Conservation (phyloP, 192 early-diverging fungal species). For the Podila clonocystis region DNA sequence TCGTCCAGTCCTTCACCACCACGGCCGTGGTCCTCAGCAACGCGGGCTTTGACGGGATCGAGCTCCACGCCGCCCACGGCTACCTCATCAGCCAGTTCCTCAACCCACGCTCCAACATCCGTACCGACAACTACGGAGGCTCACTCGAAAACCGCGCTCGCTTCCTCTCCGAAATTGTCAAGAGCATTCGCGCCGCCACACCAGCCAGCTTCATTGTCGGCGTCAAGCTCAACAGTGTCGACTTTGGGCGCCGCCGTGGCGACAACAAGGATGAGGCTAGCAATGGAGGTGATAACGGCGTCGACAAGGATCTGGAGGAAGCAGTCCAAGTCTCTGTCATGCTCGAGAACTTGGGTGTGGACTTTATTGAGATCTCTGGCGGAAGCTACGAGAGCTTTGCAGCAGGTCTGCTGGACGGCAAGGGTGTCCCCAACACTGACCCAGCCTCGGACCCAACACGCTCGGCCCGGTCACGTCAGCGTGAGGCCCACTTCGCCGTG, state of each 20-base stretch:
- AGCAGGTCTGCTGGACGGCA: constrained; percentile 18
- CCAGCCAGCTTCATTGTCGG: constrained; percentile 13
- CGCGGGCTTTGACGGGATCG: constrained; percentile 89
- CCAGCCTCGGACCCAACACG: neutral
- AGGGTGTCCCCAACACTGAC: neutral
- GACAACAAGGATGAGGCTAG: constrained; percentile 54
- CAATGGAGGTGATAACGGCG: constrained; percentile 57
- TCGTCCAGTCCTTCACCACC: constrained; percentile 68
- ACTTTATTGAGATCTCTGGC: constrained; percentile 85
- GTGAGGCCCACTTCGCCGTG: constrained; percentile 33
- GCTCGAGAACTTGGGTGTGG: constrained; percentile 76
- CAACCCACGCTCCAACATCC: constrained; percentile 78
- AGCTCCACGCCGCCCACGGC: constrained; percentile 92
- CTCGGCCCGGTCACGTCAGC: neutral
- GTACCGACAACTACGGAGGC: constrained; percentile 93
- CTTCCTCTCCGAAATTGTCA: constrained; percentile 51
- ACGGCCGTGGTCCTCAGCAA: constrained; percentile 73
- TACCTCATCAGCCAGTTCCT: constrained; percentile 86
- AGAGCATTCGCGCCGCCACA: constrained; percentile 9
- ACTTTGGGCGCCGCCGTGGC: constrained; percentile 73
- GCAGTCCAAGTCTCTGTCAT: constrained; percentile 64
- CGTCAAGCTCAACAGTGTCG: constrained; percentile 57
- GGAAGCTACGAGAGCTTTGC: constrained; percentile 66
- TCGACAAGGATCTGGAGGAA: constrained; percentile 76
- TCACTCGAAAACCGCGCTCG: constrained; percentile 88